These are phyloP conservation scores for Populus simonii DNA, from an alignment of 345 rosid genomes.

Conservation along the genomic window DNA sequence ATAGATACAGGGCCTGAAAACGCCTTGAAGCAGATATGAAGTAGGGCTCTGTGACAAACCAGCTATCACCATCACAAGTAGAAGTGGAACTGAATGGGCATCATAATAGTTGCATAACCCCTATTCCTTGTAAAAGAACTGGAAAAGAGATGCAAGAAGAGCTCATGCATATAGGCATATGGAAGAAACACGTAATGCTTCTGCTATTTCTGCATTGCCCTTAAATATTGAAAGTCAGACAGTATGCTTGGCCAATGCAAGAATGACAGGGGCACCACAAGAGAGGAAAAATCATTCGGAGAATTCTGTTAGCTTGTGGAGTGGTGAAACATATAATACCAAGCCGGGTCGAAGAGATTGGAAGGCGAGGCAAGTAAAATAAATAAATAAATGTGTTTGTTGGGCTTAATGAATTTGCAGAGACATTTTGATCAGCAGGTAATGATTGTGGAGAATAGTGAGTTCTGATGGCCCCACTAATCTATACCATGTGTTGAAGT, in stretches of 20 bases:
- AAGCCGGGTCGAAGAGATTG: slow-evolving; percentile 49
- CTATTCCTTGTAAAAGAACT: slow-evolving; percentile 53
- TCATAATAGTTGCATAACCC: slow-evolving; percentile 23
- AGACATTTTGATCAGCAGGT: not conserved
- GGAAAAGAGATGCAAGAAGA: slow-evolving; percentile 77
- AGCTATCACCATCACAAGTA: slow-evolving; percentile 15
- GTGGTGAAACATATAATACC: slow-evolving; percentile 19
- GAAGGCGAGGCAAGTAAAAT: slow-evolving; percentile 73
- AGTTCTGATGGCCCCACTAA: not conserved
- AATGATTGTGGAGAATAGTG: slow-evolving; percentile 3
- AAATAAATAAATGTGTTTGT: slow-evolving; percentile 28
- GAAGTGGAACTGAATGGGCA: slow-evolving; percentile 27
- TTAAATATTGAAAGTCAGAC: slow-evolving; percentile 16
- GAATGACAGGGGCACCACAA: slow-evolving; percentile 1
- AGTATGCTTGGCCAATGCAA: slow-evolving; percentile 3
- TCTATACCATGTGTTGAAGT: not conserved
- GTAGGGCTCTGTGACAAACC: slow-evolving; percentile 20
- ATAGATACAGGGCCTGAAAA: slow-evolving; percentile 69
- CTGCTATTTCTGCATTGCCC: slow-evolving; percentile 13
- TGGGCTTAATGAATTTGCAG: slow-evolving; percentile 6
- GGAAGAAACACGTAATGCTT: slow-evolving; percentile 24
- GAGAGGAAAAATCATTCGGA: slow-evolving; percentile 26
- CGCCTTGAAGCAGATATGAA: slow-evolving; percentile 51
- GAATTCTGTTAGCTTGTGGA: slow-evolving; percentile 14
- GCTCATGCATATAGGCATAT: slow-evolving; percentile 33